These are phyloP conservation scores for Termitomyces sp. DNA, from an alignment of 768 basidiomycete genomes.

Conservation along the genomic window DNA sequence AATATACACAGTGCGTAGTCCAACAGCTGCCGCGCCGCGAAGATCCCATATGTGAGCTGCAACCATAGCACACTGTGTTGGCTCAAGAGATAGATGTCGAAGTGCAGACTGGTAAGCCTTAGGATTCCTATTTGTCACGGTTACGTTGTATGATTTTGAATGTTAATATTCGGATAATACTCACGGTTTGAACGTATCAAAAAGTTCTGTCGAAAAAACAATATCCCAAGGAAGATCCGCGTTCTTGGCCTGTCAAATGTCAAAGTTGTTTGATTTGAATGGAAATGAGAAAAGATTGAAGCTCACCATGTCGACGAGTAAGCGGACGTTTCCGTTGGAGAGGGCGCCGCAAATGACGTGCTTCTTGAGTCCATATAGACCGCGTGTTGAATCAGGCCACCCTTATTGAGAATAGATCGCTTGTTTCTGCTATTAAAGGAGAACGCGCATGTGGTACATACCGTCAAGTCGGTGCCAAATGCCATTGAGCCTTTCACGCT, in stretches of 20 bases:
- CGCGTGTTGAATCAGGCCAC: conserved; percentile 52
- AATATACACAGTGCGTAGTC: conserved; percentile 59
- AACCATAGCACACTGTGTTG: conserved; percentile 57
- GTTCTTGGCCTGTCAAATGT: conserved; percentile 47
- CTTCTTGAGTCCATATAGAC: conserved; percentile 49
- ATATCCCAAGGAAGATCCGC: conserved; percentile 62
- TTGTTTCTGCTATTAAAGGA: not conserved
- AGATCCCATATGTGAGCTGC: conserved; percentile 61
- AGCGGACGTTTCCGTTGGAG: conserved; percentile 61
- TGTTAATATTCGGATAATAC: conserved; percentile 15
- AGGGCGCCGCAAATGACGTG: conserved; percentile 46
- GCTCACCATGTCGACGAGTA: conserved; percentile 60
- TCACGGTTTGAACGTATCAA: conserved; percentile 64
- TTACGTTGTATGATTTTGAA: not conserved
- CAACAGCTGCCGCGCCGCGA: conserved; percentile 44
- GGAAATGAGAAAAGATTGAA: not conserved
- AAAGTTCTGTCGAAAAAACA: conserved; percentile 57
- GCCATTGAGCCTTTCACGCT: conserved; percentile 40
- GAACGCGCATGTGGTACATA: conserved; percentile 15
- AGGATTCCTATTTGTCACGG: conserved; percentile 34
- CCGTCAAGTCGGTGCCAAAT: conserved; percentile 63
- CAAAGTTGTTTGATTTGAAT: not conserved
- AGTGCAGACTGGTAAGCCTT: conserved; percentile 47
- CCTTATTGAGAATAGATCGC: conserved; percentile 27
- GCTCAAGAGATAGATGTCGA: conserved; percentile 44